Base-by-base conservation (phyloP, 306 rosid species). In the Benincasa hispida region DNA sequence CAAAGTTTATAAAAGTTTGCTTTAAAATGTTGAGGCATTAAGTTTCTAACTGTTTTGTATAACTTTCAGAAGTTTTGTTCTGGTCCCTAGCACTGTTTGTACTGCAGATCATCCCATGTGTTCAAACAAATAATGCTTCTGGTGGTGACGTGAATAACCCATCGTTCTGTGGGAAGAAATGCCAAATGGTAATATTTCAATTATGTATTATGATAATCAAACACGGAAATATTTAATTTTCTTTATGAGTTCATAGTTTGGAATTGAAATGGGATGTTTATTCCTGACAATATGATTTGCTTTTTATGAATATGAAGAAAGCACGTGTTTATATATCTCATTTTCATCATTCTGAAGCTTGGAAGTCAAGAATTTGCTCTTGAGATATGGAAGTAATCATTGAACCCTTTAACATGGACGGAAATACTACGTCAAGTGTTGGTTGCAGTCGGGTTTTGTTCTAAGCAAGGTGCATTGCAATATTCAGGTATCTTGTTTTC, bases 401-500 rank as follows among this genome's bases (percentile, higher is more conserved):
- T 94, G 63, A 94, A 94, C 75, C 87, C 99, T 76, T 87, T 94
- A 72, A 92, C 96, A 18, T 94, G 99, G 97, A 83, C 87, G 75
- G 99, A 94, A 85, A 88, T 92, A 89, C 84, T 94, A 39, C 92
- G 93, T 67, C 99, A 89, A 87, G 91, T 94, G 48, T 86, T 94
- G 88, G 84, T 87, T 80, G 97, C 96, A 3, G 93, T 97, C 85
- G 97, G 97, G 47, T 94, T 92, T 84, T 94, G 97, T 86, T 89
- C 93, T 55, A 92, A 90, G 82, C 88, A 88, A 81, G 90, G 87
- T 78, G 76, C 88, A 70, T 65, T 83, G 78, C 88, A 81, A 69
- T 45, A 24, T 69, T 42, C 27, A 14, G 75, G 22, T 8, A 24
- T 42, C 35, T 69, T 41, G 34, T 48, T 24, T n/a, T 12, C 12